A percentile compares a stretch with the other conserved stretches of the same genome.
These are phyloP conservation scores for Aspergillus diversus DNA, from an alignment of 495 filamentous ascomycete genomes.

Conservation along the genomic window DNA sequence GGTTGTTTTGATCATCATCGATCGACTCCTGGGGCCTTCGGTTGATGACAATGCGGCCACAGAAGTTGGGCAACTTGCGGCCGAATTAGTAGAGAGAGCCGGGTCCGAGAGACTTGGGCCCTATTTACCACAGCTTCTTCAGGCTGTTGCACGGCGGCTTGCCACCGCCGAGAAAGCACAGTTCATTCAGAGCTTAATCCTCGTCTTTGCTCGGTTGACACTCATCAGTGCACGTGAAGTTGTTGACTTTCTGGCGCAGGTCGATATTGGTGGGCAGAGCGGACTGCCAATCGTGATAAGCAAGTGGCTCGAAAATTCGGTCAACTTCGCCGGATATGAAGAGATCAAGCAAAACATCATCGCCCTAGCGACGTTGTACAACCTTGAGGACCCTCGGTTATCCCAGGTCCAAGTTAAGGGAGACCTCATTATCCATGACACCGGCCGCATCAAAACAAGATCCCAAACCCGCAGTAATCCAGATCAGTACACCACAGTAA, in stretches of 20 bases:
- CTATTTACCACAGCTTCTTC: slow-evolving; percentile 85
- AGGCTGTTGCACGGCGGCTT: slow-evolving; percentile 85
- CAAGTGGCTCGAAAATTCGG: slow-evolving; percentile 96
- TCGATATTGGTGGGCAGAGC: slow-evolving; percentile 70
- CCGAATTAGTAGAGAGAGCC: slow-evolving; percentile 92
- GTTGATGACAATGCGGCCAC: slow-evolving; percentile 91
- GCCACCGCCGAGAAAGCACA: slow-evolving; percentile 76
- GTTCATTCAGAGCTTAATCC: slow-evolving; percentile 89
- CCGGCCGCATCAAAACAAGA: slow-evolving; percentile 88
- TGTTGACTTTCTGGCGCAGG: slow-evolving; percentile 83
- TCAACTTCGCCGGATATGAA: slow-evolving; percentile 95
- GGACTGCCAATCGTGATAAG: slow-evolving; percentile 85
- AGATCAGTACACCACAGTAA: slow-evolving; percentile 85
- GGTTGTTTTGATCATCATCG: slow-evolving; percentile 86
- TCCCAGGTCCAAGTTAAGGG: slow-evolving; percentile 82
- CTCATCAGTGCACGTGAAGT: slow-evolving; percentile 85
- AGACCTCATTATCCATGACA: slow-evolving; percentile 81
- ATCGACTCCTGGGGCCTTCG: slow-evolving; percentile 79
- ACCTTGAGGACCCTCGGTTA: slow-evolving; percentile 81
- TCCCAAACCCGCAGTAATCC: slow-evolving; percentile 84
- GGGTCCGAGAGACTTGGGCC: slow-evolving; percentile 87
- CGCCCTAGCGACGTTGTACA: slow-evolving; percentile 86
- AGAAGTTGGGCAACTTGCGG: slow-evolving; percentile 92
- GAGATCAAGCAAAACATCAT: slow-evolving; percentile 96
- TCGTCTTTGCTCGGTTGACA: slow-evolving; percentile 91